phyloP scores from a whole-genome alignment of 148 eudicot species.

The Fagopyrum esculentum region DNA sequence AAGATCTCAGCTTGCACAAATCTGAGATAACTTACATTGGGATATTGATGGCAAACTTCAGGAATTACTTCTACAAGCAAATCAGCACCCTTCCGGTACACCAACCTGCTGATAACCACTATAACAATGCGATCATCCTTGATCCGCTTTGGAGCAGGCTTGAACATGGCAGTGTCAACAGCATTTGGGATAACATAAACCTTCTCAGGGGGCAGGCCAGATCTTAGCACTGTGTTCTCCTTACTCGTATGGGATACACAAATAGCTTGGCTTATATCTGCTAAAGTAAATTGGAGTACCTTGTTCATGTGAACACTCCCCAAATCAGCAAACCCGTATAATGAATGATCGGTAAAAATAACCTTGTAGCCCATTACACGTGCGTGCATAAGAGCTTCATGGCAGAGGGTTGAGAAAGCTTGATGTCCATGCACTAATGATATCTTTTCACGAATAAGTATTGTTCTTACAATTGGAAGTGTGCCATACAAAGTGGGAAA shows the following conservation, averaged over 20 bases:
- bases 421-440: slow-evolving; percentile 96
- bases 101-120: slow-evolving; percentile 92
- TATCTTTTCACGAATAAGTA: slow-evolving; percentile 77
- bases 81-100: slow-evolving; percentile 96
- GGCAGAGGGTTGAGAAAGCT: slow-evolving; percentile 96
- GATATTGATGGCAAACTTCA: slow-evolving; percentile 81
- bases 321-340: slow-evolving; percentile 92
- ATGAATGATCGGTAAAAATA: slow-evolving; percentile 95
- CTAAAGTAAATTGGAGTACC: slow-evolving; percentile 85
- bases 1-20: neutral
- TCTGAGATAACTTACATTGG: slow-evolving; percentile 56
- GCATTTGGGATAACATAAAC: slow-evolving; percentile 96
- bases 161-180: slow-evolving; percentile 96
- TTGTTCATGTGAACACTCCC: slow-evolving; percentile 99
- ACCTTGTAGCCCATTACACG: slow-evolving; percentile 98
- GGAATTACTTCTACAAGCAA: slow-evolving; percentile 97
- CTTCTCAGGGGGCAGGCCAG: slow-evolving; percentile 83
- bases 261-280: slow-evolving; percentile 85
- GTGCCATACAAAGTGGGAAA: slow-evolving; percentile 88
- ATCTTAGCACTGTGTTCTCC: slow-evolving; percentile 89
- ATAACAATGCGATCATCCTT: slow-evolving; percentile 60
- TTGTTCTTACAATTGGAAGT: slow-evolving; percentile 77
- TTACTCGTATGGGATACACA: slow-evolving; percentile 99
- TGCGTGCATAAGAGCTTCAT: slow-evolving; percentile 96
- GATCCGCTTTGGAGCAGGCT: slow-evolving; percentile 69